phyloP scores from a whole-genome alignment of 129 eudicot species.

The Arctium lappa region DNA sequence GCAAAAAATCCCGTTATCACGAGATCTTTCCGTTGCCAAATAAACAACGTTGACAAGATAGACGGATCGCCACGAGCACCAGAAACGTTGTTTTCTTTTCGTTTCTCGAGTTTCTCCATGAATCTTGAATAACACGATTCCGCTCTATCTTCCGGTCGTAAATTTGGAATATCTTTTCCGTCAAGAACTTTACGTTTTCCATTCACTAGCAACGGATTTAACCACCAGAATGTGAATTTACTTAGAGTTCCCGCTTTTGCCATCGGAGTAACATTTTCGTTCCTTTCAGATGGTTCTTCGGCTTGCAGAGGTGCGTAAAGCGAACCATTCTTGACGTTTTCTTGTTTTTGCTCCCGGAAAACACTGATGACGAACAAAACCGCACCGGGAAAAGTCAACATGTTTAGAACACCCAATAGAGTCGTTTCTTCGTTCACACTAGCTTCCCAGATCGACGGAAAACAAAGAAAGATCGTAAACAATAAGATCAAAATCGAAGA shows the following conservation, averaged over 20 bases:
- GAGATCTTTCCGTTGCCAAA: constrained; percentile 47
- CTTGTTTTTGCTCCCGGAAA: constrained; percentile 1
- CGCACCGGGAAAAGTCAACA: constrained; percentile 26
- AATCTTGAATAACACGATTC: constrained; percentile 42
- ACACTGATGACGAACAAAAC: constrained; percentile 23
- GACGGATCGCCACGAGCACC: constrained; percentile 21
- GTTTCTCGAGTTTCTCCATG: constrained; percentile 31
- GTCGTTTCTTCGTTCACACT: neutral
- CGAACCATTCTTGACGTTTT: neutral
- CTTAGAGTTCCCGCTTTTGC: constrained; percentile 47
- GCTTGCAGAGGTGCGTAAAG: constrained; percentile 40
- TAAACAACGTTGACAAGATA: constrained; percentile 35
- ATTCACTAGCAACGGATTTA: constrained; percentile 45
- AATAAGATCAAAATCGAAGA: constrained; percentile 19
- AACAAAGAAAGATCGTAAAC: constrained; percentile 26
- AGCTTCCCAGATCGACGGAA: constrained; percentile 11
- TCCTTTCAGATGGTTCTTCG: neutral
- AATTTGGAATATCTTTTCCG: constrained; percentile 49
- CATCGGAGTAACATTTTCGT: constrained; percentile 40
- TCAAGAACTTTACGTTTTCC: constrained; percentile 52
- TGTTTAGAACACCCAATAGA: constrained; percentile 8
- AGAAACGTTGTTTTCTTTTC: constrained; percentile 11
- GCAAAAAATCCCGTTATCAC: constrained; percentile 53
- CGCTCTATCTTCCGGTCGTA: constrained; percentile 42
- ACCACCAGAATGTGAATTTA: constrained; percentile 58